These are phyloP conservation scores for Acanthamoeba lenticulata DNA, from an alignment of 208 protist genomes.

Conservation along the genomic window DNA sequence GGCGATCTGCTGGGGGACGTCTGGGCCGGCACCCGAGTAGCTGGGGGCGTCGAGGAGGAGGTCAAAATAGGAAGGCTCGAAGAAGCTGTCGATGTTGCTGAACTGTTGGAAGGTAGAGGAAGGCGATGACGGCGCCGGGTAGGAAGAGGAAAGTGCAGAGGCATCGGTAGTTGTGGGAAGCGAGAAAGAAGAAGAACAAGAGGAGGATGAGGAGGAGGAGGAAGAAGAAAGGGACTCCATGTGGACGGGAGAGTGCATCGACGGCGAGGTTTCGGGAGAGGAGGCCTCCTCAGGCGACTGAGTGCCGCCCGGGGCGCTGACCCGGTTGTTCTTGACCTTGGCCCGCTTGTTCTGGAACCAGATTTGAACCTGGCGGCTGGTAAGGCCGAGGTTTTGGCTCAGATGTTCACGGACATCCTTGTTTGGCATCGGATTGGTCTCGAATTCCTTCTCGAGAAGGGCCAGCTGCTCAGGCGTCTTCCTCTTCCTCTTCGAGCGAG, in stretches of 20 bases:
- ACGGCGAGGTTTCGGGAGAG: background rate
- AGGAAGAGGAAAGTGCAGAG: background rate
- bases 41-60: conserved; percentile 6
- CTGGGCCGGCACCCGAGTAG: background rate
- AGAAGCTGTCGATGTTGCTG: conserved; percentile 24
- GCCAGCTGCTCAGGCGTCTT: conserved; percentile 77
- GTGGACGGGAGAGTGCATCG: background rate
- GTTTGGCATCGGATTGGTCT: conserved; percentile 77
- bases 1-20: background rate
- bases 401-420: conserved; percentile 75
- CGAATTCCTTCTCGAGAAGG: conserved; percentile 78
- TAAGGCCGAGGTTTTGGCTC: conserved; percentile 75
- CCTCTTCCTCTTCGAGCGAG: conserved; percentile 73
- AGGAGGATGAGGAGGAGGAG: background rate
- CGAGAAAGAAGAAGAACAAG: background rate
- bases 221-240: background rate
- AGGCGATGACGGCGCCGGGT: background rate
- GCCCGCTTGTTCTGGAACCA: conserved; percentile 83
- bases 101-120: background rate
- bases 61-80: conserved; percentile 22
- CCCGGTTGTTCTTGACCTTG: conserved; percentile 75
- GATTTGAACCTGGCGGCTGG: conserved; percentile 73
- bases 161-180: too few species aligned
- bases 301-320: background rate
- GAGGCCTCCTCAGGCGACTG: background rate